Percentiles rank a stretch among this genome's conserved stretches.
Conservation (phyloP, 352 stramenopile genomes). For the Pythium aquatile region DNA sequence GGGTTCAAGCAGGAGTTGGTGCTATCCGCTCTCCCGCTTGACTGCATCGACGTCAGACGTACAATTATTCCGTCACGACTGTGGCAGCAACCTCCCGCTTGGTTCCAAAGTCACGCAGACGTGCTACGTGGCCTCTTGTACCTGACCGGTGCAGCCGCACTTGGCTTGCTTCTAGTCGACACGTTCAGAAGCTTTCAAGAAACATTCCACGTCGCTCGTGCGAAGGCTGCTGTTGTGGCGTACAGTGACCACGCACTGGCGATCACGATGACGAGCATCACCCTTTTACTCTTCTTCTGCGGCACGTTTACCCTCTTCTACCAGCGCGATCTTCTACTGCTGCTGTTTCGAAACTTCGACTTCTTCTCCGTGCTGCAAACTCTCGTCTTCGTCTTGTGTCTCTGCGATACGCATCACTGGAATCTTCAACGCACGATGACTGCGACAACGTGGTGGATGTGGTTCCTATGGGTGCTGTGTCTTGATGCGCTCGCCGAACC, state of each 20-base stretch:
- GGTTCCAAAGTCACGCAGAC: background rate
- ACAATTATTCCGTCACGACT: conserved; percentile 3
- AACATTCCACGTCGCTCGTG: background rate
- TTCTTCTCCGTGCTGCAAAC: conserved; percentile 16
- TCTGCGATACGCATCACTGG: conserved; percentile 15
- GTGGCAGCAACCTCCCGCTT: background rate
- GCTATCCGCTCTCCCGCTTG: background rate
- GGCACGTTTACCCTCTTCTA: background rate
- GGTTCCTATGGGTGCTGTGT: conserved; percentile 5
- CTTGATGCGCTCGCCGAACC: conserved; percentile 11
- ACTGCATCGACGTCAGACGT: background rate
- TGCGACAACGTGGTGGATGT: conserved; percentile 5
- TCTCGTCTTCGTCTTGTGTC: background rate
- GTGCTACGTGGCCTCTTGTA: background rate
- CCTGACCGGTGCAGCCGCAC: background rate
- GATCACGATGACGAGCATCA: background rate
- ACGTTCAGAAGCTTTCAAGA: background rate
- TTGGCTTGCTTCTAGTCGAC: background rate
- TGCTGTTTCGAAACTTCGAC: conserved; percentile 10
- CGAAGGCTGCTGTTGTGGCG: background rate
- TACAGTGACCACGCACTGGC: background rate
- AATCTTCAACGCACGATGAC: background rate
- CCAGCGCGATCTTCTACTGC: conserved; percentile 6
- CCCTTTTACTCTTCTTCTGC: conserved; percentile 4
- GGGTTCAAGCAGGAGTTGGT: background rate